Base-by-base conservation (phyloP, 2,329 filamentous ascomycete species). In the Endoconidiophora laricicola region DNA sequence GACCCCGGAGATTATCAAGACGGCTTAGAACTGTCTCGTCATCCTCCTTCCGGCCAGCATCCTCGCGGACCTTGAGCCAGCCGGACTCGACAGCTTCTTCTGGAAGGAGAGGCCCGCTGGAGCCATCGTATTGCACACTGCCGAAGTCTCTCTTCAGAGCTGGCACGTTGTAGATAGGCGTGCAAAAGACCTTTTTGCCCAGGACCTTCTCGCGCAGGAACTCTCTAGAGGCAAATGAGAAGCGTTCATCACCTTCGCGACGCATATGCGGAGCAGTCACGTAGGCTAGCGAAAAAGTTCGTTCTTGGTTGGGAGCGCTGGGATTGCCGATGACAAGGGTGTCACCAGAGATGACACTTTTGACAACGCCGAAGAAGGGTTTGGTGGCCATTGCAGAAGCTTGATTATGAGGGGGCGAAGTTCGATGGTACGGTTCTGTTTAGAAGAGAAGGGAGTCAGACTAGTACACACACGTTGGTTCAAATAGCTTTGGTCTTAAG, bases 181-280 rank as follows among this genome's bases (percentile, higher is more conserved):
- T 78, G 71, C 90, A 94, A 58, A 88, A 80, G 55, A 98, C 73
- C 24, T 81, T 75, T 66, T 94, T 94, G 61, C 90, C 90, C 51
- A 96, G 83, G 39, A 82, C 74, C 47, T 88, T 71, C 57, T 82
- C 80, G 60, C 91, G 83, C 54, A 98, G 76, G 63, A 84, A 91
- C 66, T 98, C 91, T 61, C 91, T 86, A 54, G 91, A 94, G 66
- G 91, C 83, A 66, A 95, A 98, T 52, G 86, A 87, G 61, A 83
- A 93, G 37, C 83, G 80, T 74, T 95, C 88, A 60, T 95, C 90
- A 52, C 85, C 87, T 58, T 95, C 88, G 65, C 86, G 81, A 68
- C 75, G 81, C 63, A 95, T 64, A 61, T 88, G 81, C 3, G 91
- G 91, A 46, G 88, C 87, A 53, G 81, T 83, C 57, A 96, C 87